These are phyloP conservation scores for Penicillium crystallinum DNA, from an alignment of 495 filamentous ascomycete genomes.

Conservation along the genomic window DNA sequence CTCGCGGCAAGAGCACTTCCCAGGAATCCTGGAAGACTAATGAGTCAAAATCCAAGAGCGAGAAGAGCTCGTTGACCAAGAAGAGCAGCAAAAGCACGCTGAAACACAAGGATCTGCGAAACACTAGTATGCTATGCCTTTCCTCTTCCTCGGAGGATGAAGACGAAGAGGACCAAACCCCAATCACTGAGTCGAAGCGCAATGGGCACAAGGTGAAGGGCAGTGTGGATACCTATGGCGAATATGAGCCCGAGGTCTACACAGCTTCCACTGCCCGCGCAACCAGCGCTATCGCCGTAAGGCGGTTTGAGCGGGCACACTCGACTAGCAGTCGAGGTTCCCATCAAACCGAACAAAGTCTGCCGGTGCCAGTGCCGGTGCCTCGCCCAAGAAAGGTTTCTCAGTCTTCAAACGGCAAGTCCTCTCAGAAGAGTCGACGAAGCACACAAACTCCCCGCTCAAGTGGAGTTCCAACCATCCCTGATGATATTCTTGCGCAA, in stretches of 20 bases:
- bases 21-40: conserved; percentile 14
- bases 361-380: conserved; percentile 8
- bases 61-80: conserved; percentile 27
- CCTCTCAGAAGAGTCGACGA: conserved; percentile 18
- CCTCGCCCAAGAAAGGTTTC: conserved; percentile 15
- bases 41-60: conserved; percentile 14
- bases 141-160: conserved; percentile 53
- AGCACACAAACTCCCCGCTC: conserved; percentile 30
- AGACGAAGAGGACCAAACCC: conserved; percentile 40
- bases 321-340: conserved; percentile 32
- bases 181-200: conserved; percentile 6
- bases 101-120: conserved; percentile 43
- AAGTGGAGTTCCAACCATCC: conserved; percentile 31
- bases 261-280: conserved; percentile 37
- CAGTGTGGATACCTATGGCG: conserved; percentile 36
- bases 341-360: conserved; percentile 11
- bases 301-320: conserved; percentile 25
- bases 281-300: conserved; percentile 22
- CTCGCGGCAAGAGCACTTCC: conserved; percentile 8
- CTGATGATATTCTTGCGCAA: conserved; percentile 27
- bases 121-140: conserved; percentile 50
- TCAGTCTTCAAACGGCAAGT: conserved; percentile 23
- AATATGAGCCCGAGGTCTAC: conserved; percentile 39
- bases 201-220: conserved; percentile 21
- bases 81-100: conserved; percentile 43